Conservation (phyloP, 352 stramenopile species). For the Thalassiosira livingstoniorum region DNA sequence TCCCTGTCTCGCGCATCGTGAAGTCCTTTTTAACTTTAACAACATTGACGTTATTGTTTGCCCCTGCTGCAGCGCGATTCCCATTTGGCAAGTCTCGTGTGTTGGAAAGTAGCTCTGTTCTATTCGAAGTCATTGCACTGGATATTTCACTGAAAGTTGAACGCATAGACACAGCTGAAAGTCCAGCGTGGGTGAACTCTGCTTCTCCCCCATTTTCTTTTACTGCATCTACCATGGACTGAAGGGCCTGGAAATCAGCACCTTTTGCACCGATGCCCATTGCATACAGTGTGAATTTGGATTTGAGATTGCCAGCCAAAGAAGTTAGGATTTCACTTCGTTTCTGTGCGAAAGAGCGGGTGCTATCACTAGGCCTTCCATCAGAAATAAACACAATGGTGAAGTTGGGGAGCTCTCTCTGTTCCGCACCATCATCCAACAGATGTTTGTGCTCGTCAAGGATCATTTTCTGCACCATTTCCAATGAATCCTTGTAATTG, state of each 20-base stretch:
- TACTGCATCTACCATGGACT: constrained; percentile 49
- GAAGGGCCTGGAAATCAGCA: constrained; percentile 54
- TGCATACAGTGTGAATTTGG: constrained; percentile 54
- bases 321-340: constrained; percentile 26
- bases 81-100: neutral
- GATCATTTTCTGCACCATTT: constrained; percentile 32
- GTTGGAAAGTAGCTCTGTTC: constrained; percentile 38
- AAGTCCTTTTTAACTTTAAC: constrained; percentile 46
- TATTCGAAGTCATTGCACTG: constrained; percentile 48
- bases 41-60: too few relatives aligned
- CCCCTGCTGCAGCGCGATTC: neutral
- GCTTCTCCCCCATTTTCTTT: constrained; percentile 30
- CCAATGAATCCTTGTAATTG: constrained; percentile 55
- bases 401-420: constrained; percentile 54
- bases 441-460: constrained; percentile 27
- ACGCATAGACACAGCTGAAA: constrained; percentile 46
- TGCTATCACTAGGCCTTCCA: constrained; percentile 55
- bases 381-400: constrained; percentile 65
- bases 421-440: constrained; percentile 38
- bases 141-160: constrained; percentile 58
- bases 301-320: constrained; percentile 31
- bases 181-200: constrained; percentile 58
- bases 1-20: constrained; percentile 41
- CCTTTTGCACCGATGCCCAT: constrained; percentile 57
- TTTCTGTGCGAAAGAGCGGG: neutral